Evolutionary conservation across 352 stramenopile species (phyloP), one percentile per base, ranked within the genome.

Genomic region (Globisporangium okanoganense): DNA sequence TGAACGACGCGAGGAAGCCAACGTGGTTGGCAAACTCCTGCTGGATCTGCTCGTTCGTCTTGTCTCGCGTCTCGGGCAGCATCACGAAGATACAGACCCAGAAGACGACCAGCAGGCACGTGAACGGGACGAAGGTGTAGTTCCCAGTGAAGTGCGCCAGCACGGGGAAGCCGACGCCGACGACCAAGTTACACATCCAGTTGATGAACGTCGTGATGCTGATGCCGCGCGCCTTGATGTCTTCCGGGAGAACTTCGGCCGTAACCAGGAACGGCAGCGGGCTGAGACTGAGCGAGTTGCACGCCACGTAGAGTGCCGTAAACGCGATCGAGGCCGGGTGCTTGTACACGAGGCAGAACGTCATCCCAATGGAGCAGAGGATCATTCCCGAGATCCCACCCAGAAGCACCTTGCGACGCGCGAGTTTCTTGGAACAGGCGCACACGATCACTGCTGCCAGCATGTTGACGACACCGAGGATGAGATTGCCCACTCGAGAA

Each of bases 11-110:
- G 3, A 75, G 27, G 9, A 75, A 51, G n/a, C 64, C 62, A 3
- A 58, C 68, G 35, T 65, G 60, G 31, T 62, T 52, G 14, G 56
- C 48, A 54, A 79, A 79, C 29, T 69, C 72, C 25, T 68, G 61
- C 35, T 80, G 70, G 45, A 82, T 82, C 44, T 82, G 63, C 48
- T 78, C 69, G 48, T 69, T 68, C 1, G 71, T 77, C 41, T 76
- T 73, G 48, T 70, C 49, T 27, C 62, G 63, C 13, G 71, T 82
- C 56, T 82, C 73, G 0, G 73, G 71, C 5, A 82, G 60, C 51
- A 78, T 64, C 18, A 65, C 62, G 58, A 68, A 79, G 20, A 76
- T 55, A 35, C 61, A 73, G 25, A 78, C 2, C 69, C 73, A 76
- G 57, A 77, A 74, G 25, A 68, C 9, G 25, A 67, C 61, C 5